Conservation (phyloP, 2,329 filamentous ascomycete species). For the Trichoderma oligosporum region DNA sequence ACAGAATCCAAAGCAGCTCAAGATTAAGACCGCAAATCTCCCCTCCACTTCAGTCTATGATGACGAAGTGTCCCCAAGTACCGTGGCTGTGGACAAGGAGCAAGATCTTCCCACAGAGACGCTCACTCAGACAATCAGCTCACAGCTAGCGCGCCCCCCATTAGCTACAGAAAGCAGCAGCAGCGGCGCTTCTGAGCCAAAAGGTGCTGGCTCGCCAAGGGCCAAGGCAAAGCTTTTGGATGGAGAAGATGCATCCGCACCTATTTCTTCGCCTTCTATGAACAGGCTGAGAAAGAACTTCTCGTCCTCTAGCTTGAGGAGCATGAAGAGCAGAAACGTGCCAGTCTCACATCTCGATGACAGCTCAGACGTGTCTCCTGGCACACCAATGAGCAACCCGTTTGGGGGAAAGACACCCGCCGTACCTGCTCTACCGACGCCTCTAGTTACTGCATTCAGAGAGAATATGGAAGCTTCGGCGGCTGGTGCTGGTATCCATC, state of each 20-base stretch:
- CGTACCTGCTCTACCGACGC: slow-evolving; percentile 64
- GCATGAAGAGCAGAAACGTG: slow-evolving; percentile 70
- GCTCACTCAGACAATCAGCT: neutral
- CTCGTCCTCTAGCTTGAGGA: slow-evolving; percentile 66
- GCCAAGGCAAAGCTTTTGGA: slow-evolving; percentile 33
- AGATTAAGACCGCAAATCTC: slow-evolving; percentile 69
- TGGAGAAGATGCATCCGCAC: slow-evolving; percentile 37
- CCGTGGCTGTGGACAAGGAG: slow-evolving; percentile 15
- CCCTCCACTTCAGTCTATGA: slow-evolving; percentile 21
- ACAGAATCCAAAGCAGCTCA: slow-evolving; percentile 75
- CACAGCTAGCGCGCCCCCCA: slow-evolving; percentile 22
- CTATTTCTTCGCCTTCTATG: slow-evolving; percentile 52
- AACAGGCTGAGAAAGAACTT: slow-evolving; percentile 60
- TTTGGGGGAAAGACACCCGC: slow-evolving; percentile 52
- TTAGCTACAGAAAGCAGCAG: slow-evolving; percentile 30
- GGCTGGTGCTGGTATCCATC: slow-evolving; percentile 62
- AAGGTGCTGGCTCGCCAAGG: slow-evolving; percentile 31
- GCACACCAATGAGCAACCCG: slow-evolving; percentile 67
- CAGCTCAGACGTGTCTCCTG: slow-evolving; percentile 63
- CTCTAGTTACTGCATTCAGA: slow-evolving; percentile 59
- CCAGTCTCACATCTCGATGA: slow-evolving; percentile 62
- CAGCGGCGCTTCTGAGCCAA: slow-evolving; percentile 29
- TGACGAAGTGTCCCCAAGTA: slow-evolving; percentile 13
- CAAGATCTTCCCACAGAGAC: slow-evolving; percentile 8
- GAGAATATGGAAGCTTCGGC: slow-evolving; percentile 55